Evolutionary conservation across 192 early-diverging fungal genomes (phyloP).

Genomic region (Entophlyctis luteolus): DNA sequence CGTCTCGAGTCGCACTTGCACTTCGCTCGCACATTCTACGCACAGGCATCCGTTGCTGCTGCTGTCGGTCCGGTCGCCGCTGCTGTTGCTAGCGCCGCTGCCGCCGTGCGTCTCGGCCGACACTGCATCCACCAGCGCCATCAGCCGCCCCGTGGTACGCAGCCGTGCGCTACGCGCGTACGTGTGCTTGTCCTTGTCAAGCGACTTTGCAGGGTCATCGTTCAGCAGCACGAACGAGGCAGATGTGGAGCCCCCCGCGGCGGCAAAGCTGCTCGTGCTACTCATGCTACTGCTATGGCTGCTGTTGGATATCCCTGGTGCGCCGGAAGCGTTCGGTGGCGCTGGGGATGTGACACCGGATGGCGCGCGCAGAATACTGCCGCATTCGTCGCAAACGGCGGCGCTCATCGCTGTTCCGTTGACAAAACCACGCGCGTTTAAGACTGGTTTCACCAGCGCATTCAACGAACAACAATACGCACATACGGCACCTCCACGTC

Average conservation of each 20-base stretch:
- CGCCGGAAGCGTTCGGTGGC: background rate
- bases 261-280: too few species aligned
- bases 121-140: background rate
- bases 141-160: background rate
- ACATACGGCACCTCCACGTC: conserved; percentile 70
- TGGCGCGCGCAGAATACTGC: background rate
- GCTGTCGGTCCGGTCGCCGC: background rate
- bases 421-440: too few species aligned
- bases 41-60: conserved; percentile 66
- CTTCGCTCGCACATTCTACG: conserved; percentile 82
- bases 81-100: background rate
- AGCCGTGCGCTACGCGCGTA: background rate
- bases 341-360: background rate
- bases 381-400: background rate
- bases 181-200: too few species aligned
- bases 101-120: too few species aligned
- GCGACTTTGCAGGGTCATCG: too few species aligned
- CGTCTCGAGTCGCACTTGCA: conserved; percentile 66
- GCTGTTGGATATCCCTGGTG: too few species aligned
- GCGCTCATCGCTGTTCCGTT: too few species aligned
- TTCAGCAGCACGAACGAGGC: too few species aligned
- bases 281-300: background rate
- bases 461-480: conserved; percentile 34
- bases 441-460: too few species aligned
- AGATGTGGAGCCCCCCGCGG: too few species aligned